Evolutionary conservation across 176 grass and related monocot species (phyloP), one percentile per base, ranked within the genome.

Genomic region (Raddia distichophylla): DNA sequence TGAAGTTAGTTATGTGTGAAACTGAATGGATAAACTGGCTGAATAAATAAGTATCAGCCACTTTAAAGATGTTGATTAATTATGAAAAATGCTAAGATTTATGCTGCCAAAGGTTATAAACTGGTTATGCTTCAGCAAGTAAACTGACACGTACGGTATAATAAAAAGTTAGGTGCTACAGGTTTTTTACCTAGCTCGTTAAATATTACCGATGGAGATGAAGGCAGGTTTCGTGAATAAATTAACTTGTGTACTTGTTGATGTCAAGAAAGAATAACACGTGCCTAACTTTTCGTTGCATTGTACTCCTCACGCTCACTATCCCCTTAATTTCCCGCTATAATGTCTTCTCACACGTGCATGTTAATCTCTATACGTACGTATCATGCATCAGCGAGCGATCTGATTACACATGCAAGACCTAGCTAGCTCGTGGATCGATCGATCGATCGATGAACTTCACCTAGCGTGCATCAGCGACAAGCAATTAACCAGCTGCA

Each of bases 361-460:
- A 60, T 22, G 19, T 3, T 11, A 5, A 4, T 60, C 22, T 60
- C 58, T 5, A 27, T 60, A 60, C 20, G 10, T 60, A 60, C 20
- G 10, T 60, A 27, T 5, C 58, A 42, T 40, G 37, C 37, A 40
- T 79, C 48, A 9, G 32, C 33, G 5, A 14, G 33, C 15, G 33
- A 54, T 10, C 15, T 53, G 76, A 78, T 78, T 8, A 61, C 75
- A 77, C 75, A 27, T 27, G 27, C 27, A 37, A 22, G 58, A 61
- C 9, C 47, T 49, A 10, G 47, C 47, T 49, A 11, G 10, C 16
- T 40, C 2, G 37, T 40, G 37, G 37, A 40, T 40, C 37, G 37
- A 40, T 40, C 37, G 19, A 27, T 10, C 27, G 27, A 27, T 27
- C 27, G 27, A 12, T 27, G 58, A 27, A 60, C 19, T 22, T 27